A percentile compares a stretch with the other conserved stretches of the same genome.
Evolutionary conservation across 352 stramenopile genomes (phyloP).

Genomic region (Pythium coloratum): DNA sequence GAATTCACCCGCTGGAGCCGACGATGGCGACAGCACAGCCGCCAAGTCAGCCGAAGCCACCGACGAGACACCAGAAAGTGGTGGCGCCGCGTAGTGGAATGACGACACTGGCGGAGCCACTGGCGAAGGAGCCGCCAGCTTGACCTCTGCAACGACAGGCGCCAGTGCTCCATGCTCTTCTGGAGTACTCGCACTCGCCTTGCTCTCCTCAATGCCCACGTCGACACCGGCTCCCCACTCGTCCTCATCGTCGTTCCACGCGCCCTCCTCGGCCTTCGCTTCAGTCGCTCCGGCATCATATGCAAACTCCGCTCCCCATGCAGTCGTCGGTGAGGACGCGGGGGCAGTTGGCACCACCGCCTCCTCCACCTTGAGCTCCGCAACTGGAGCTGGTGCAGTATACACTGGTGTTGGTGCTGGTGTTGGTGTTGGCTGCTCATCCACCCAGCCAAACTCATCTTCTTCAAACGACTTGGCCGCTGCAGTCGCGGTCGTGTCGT

Average conservation of each 20-base stretch:
- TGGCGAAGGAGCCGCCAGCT: background rate
- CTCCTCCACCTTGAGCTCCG: background rate
- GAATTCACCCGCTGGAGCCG: constrained; percentile 45
- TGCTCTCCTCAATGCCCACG: background rate
- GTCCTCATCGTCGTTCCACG: constrained; percentile 24
- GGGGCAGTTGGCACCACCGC: background rate
- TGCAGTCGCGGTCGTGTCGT: constrained; percentile 1
- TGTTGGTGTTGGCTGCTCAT: constrained; percentile 8
- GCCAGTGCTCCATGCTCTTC: constrained; percentile 2
- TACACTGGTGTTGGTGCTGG: background rate
- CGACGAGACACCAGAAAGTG: constrained; percentile 1
- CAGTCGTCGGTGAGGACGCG: background rate
- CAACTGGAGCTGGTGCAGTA: background rate
- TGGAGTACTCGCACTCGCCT: constrained; percentile 12
- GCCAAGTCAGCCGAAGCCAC: constrained; percentile 24
- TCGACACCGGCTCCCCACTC: background rate
- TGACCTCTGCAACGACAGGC: constrained; percentile 1
- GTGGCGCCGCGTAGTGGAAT: background rate
- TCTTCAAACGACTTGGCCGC: constrained; percentile 26
- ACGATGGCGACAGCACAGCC: constrained; percentile 25
- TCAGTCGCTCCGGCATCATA: constrained; percentile 22
- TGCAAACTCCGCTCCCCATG: constrained; percentile 22
- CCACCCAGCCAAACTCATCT: constrained; percentile 23
- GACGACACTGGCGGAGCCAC: background rate
- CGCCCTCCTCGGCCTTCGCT: constrained; percentile 15